Evolutionary conservation across 2,329 filamentous ascomycete genomes (phyloP).

Genomic region (Ophiostoma perfectum): DNA sequence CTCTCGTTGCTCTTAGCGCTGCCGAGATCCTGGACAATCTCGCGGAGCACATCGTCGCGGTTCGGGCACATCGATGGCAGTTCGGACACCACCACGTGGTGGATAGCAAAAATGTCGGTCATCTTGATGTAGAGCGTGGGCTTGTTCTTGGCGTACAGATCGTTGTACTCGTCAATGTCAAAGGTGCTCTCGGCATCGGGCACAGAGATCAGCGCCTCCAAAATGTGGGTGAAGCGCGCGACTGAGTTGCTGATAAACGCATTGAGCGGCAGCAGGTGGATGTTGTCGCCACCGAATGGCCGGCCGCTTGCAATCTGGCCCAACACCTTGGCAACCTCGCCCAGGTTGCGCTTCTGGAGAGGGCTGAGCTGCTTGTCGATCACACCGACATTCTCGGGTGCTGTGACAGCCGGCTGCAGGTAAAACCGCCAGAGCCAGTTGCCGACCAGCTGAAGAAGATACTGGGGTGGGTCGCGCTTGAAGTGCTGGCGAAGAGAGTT

Average conservation of each 20-base stretch:
- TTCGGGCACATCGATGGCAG: conserved; percentile 69
- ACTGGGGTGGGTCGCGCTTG: conserved; percentile 68
- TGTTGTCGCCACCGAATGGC: conserved; percentile 87
- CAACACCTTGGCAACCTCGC: conserved; percentile 86
- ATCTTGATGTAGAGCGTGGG: conserved; percentile 99
- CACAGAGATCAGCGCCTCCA: conserved; percentile 72
- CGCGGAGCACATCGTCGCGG: conserved; percentile 81
- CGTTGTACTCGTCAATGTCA: conserved; percentile 98
- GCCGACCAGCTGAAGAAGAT: conserved; percentile 75
- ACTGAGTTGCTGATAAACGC: conserved; percentile 83
- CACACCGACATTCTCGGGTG: conserved; percentile 88
- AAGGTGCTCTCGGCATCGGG: conserved; percentile 86
- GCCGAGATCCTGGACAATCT: conserved; percentile 88
- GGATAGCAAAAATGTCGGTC: conserved; percentile 93
- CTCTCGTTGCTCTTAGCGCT: conserved; percentile 95
- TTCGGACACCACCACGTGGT: conserved; percentile 77
- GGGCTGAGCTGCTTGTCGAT: conserved; percentile 84
- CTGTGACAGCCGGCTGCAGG: conserved; percentile 79
- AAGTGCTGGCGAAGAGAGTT: conserved; percentile 72
- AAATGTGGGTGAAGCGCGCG: conserved; percentile 69
- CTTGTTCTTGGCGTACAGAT: conserved; percentile 92
- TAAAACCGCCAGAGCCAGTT: conserved; percentile 95
- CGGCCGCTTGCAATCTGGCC: conserved; percentile 83
- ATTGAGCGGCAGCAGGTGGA: conserved; percentile 93
- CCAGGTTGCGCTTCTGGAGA: conserved; percentile 85